phyloP scores from a whole-genome alignment of 1,284 basidiomycete genomes.

The Omphalotus olearius region DNA sequence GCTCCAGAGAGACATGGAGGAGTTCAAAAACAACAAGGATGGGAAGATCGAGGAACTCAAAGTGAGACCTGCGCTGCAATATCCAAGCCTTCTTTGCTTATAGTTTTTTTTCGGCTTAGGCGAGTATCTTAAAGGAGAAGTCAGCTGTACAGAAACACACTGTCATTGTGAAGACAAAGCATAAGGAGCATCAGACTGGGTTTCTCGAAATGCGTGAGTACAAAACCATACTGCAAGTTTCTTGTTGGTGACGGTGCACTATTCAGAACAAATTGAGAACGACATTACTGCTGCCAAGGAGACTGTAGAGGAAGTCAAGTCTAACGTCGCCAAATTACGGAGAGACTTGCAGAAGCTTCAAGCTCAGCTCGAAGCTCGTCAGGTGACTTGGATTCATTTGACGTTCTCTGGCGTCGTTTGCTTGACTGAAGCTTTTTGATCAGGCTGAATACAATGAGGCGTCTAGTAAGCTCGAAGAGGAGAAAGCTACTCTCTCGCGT shows the following conservation, averaged over 20 bases:
- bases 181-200: constrained; percentile 87
- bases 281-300: constrained; percentile 68
- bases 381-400: constrained; percentile 41
- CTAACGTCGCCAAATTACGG: constrained; percentile 55
- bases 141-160: constrained; percentile 77
- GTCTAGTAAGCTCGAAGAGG: constrained; percentile 73
- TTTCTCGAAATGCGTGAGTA: constrained; percentile 79
- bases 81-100: not conserved
- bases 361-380: constrained; percentile 40
- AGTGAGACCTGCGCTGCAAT: constrained; percentile 35
- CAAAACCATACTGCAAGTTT: not conserved
- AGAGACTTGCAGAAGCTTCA: constrained; percentile 63
- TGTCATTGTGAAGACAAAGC: constrained; percentile 78
- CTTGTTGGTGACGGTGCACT: not conserved
- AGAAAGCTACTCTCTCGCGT: constrained; percentile 80
- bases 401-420: constrained; percentile 1
- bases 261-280: constrained; percentile 75
- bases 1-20: constrained; percentile 94
- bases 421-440: constrained; percentile 1
- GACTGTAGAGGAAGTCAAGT: constrained; percentile 58
- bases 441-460: constrained; percentile 53
- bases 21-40: constrained; percentile 98
- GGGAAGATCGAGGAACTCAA: constrained; percentile 95
- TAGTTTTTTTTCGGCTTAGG: constrained; percentile 37
- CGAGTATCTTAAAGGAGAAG: constrained; percentile 80